phyloP scores from a whole-genome alignment of 2,329 filamentous ascomycete genomes.

The Trichophyton benhamiae region DNA sequence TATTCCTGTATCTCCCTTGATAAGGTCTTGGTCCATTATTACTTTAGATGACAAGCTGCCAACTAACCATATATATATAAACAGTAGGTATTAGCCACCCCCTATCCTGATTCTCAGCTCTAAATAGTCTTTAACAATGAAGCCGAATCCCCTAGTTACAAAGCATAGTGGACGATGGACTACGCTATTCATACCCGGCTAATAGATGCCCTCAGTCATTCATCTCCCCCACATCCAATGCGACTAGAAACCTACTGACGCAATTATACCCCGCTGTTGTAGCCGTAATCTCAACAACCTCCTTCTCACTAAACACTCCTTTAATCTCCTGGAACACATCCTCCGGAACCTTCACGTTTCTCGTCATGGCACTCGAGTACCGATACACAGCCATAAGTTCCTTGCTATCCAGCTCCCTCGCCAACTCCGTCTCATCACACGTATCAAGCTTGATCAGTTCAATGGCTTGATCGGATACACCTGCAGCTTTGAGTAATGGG shows the following conservation, averaged over 20 bases:
- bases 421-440: constrained; percentile 20
- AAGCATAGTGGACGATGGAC: background rate
- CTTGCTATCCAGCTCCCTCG: constrained; percentile 35
- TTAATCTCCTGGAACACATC: constrained; percentile 54
- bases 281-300: constrained; percentile 70
- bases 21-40: no score
- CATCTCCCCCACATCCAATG: constrained; percentile 51
- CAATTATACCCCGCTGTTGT: constrained; percentile 75
- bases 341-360: constrained; percentile 56
- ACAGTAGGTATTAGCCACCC: no score
- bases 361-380: constrained; percentile 77
- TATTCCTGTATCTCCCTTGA: no score
- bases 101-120: no score
- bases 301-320: constrained; percentile 51
- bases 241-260: constrained; percentile 71
- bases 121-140: background rate
- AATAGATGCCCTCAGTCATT: constrained; percentile 15
- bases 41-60: no score
- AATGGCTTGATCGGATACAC: constrained; percentile 40
- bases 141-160: background rate
- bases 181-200: background rate
- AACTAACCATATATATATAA: no score
- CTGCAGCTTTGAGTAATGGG: constrained; percentile 52
- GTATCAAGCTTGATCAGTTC: constrained; percentile 35
- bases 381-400: constrained; percentile 56